phyloP scores from a whole-genome alignment of 2,329 filamentous ascomycete genomes.

The Pseudocercospora fijiensis region DNA sequence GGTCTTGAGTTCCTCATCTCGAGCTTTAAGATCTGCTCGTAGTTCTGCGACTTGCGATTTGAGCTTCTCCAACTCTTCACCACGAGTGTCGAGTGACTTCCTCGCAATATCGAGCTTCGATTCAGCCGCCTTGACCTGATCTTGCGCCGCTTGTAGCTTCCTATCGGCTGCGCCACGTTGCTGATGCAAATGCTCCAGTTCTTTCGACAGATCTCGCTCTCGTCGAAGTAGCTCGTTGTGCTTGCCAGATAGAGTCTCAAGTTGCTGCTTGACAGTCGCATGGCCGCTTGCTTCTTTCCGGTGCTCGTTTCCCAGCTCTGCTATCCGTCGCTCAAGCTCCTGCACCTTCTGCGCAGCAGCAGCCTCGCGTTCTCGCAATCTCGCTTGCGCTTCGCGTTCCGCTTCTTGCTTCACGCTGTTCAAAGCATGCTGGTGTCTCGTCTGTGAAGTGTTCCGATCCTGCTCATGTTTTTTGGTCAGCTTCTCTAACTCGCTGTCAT shows the following conservation, averaged over 20 bases:
- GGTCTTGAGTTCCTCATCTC: constrained; percentile 35
- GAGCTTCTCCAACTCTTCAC: constrained; percentile 36
- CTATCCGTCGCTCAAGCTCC: constrained; percentile 32
- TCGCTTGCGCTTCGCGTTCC: constrained; percentile 31
- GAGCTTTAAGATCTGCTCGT: constrained; percentile 31
- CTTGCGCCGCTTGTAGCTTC: constrained; percentile 20
- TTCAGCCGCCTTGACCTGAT: constrained; percentile 20
- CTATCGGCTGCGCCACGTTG: constrained; percentile 22
- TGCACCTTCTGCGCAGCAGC: constrained; percentile 31
- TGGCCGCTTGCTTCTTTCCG: constrained; percentile 33
- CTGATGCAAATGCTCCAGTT: constrained; percentile 29
- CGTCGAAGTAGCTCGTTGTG: constrained; percentile 31
- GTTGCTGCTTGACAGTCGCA: constrained; percentile 34
- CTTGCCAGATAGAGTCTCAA: constrained; percentile 34
- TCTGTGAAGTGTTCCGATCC: constrained; percentile 30
- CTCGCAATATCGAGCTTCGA: constrained; percentile 28
- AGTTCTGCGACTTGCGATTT: constrained; percentile 29
- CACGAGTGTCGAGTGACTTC: constrained; percentile 44
- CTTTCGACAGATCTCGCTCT: constrained; percentile 27
- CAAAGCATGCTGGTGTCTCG: constrained; percentile 39
- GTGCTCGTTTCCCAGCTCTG: constrained; percentile 36
- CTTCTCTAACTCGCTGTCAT: constrained; percentile 56
- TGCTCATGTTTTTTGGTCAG: constrained; percentile 51
- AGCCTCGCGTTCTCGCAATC: constrained; percentile 31
- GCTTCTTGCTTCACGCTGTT: constrained; percentile 30